Base-by-base conservation (phyloP, 2,329 filamentous ascomycete species). In the Dactylellina haptotyla region DNA sequence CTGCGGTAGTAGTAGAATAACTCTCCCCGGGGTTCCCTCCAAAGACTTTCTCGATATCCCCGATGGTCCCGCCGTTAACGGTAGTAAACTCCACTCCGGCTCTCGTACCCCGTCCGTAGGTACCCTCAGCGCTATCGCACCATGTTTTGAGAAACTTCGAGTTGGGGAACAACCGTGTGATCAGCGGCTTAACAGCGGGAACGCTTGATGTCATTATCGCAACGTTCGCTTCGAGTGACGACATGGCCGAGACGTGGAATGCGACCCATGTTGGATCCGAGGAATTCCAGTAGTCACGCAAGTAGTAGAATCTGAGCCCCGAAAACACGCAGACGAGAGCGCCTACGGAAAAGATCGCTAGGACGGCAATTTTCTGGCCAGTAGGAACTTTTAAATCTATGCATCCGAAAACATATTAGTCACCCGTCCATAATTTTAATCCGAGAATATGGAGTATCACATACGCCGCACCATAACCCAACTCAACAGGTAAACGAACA, bases 381-480 rank as follows among this genome's bases (percentile, higher is more conserved):
- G 28, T 61, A 5, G 46, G 50, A 16, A 73, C 69, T 32, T 56
- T 66, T 12, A 67, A 41, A 23, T 67, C 62, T 66, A 9, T 9
- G 12, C 8, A 2, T 53, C 6, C 3, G 1, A 30, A 30, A n/a
- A n/a, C 4, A 41, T 16, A n/a, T 67, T 67, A 67, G 53, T 34
- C n/a, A n/a, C n/a, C n/a, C n/a, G n/a, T n/a, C n/a, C n/a, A n/a
- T n/a, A n/a, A n/a, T 23, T 46, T 20, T 25, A 3, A 18, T 45
- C 4, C 2, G 10, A 18, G 34, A n/a, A 43, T 0, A 18, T 14
- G 20, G 16, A 28, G 9, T 25, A 28, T 26, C 1, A 20, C 61
- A 46, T 62, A 73, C 69, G 50, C 37, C 56, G 51, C 9, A 51
- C 41, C 69, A 73, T 73, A n/a, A 73, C 62, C 69, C 69, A 72